Evolutionary conservation across 129 eudicot species (phyloP), one percentile per base, ranked within the genome.

Genomic region (Saposhnikovia divaricata): DNA sequence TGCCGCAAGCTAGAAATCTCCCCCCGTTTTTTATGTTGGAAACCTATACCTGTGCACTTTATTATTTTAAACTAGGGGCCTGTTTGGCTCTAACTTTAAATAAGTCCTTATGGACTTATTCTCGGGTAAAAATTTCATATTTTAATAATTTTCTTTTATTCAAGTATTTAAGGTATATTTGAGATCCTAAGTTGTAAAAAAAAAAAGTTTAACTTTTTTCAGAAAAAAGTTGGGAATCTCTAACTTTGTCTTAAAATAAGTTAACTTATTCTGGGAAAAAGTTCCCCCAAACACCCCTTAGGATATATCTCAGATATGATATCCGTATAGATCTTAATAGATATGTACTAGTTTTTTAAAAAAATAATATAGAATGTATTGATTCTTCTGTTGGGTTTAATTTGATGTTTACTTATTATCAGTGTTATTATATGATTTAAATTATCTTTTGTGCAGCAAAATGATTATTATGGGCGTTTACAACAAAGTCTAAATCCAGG

Each of bases 401-500:
- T 19, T 37, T 9, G 18, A 31, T 31, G 21, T 78, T 3, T 39
- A 13, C 0, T 39, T 5, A 37, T 23, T 47, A 21, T 25, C 6
- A 0, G 31, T 2, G 18, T 68, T 14, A 1, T 68, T 68, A 13
- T 15, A 28, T 19, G 25, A 9, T 18, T 38, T 57, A 25, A 71
- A 28, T 48, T 72, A 28, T 82, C 40, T 31, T 78, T 42, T 84
- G 48, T 87, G 91, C 91, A 92, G 97, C 97, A 92, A 92, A 88
- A 72, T 74, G 84, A 82, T 11, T 85, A 83, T 78, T 92, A 89
- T 76, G 80, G 72, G 23, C 80, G 2, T 38, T 76, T 92, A 50
- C 83, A 89, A 46, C 82, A 83, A 82, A 85, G 89, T 81, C 87
- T 92, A 78, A 79, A 42, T 44, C 86, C 90, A 79, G 77, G 82